phyloP scores from a whole-genome alignment of 2,329 filamentous ascomycete species.

The Coniochaeta sp. region DNA sequence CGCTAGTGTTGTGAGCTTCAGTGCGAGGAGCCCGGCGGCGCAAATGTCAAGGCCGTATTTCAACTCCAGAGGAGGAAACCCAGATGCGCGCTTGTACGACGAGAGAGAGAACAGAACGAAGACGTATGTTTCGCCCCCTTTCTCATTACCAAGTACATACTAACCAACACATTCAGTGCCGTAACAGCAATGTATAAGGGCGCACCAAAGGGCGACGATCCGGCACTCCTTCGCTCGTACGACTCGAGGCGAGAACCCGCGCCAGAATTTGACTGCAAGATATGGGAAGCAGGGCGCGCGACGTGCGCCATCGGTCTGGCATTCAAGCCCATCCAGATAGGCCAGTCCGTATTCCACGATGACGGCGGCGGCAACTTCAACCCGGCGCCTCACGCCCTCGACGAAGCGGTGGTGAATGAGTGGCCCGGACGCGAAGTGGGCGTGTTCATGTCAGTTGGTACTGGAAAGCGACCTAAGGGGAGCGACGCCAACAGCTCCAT shows the following conservation, averaged over 20 bases:
- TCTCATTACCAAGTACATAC: neutral
- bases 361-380: constrained; percentile 91
- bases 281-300: constrained; percentile 96
- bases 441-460: constrained; percentile 90
- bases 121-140: constrained; percentile 55
- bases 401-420: constrained; percentile 87
- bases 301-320: constrained; percentile 85
- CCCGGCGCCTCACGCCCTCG: constrained; percentile 74
- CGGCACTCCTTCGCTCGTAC: constrained; percentile 82
- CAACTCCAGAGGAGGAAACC: constrained; percentile 62
- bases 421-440: constrained; percentile 93
- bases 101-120: constrained; percentile 78
- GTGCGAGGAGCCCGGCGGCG: constrained; percentile 53
- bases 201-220: constrained; percentile 57
- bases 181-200: constrained; percentile 89
- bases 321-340: constrained; percentile 92
- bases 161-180: constrained; percentile 49
- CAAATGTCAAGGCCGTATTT: constrained; percentile 48
- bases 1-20: constrained; percentile 76
- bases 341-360: constrained; percentile 89
- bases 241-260: constrained; percentile 88
- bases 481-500: constrained; percentile 65
- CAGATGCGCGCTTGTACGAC: constrained; percentile 84
- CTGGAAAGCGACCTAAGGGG: constrained; percentile 66
- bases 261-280: constrained; percentile 86